Base-by-base conservation (phyloP, 2,329 filamentous ascomycete species). In the Hymenoscyphus infarciens region DNA sequence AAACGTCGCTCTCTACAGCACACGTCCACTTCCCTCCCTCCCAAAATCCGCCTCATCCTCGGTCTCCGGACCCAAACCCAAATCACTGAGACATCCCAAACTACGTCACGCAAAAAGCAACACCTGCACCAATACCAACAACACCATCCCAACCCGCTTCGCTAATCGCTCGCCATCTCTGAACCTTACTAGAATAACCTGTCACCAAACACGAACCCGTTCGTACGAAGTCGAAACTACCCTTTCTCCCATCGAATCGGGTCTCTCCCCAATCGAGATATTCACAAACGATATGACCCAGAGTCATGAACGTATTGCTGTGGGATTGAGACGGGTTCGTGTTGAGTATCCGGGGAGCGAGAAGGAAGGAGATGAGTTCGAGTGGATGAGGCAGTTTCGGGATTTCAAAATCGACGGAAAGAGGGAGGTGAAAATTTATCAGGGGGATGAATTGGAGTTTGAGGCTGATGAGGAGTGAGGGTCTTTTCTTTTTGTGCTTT, bases 21-120 rank as follows among this genome's bases (percentile, higher is more conserved):
- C 61, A 27, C 60, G 61, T 16, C 62, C 66, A 1, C 60, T 69
- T 8, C 67, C 67, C 13, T 64, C 66, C 1, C 57, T 68, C 2
- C 67, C 67, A 54, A 29, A 35, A 22, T 15, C 49, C 15, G 33
- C 59, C 13, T 27, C 39, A 22, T 33, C 59, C 27, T 16, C 60
- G 35, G 38, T 29, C 19, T 29, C 38, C 31, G 13, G 27, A 31
- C 39, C 19, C 15, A 55, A 58, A 35, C 25, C 25, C 1, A 29
- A 42, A n/a, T 31, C 29, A 22, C 27, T 52, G 10, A 38, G 8
- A 25, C 57, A 52, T 22, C 27, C 53, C 7, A 56, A 38, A n/a
- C 29, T 59, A 55, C n/a, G 49, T 25, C 62, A 49, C 7, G 5
- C 25, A 19, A 33, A 39, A 29, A 31, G 25, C 13, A 13, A 16